These are phyloP conservation scores for Saturnispora halmiae DNA, from an alignment of 805 yeast genomes.

Conservation along the genomic window DNA sequence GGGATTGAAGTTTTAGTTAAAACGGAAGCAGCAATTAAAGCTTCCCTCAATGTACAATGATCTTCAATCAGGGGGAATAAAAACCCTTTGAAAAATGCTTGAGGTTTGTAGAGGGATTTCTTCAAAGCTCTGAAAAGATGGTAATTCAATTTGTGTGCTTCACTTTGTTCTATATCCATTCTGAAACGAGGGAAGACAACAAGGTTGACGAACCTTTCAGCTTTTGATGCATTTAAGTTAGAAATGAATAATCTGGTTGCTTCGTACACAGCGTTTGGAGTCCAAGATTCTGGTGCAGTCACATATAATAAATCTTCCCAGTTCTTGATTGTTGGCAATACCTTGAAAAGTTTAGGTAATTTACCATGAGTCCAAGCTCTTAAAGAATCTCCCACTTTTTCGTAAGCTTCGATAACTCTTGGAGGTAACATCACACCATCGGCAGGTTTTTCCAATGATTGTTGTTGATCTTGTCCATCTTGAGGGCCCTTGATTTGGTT, in stretches of 20 bases:
- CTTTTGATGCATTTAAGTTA: conserved; percentile 76
- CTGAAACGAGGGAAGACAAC: conserved; percentile 68
- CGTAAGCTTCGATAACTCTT: conserved; percentile 90
- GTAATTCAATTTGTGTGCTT: conserved; percentile 74
- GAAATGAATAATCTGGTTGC: conserved; percentile 93
- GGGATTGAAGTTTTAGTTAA: conserved; percentile 86
- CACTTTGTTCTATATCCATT: conserved; percentile 59
- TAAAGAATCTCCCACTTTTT: conserved; percentile 80
- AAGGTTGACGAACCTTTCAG: conserved; percentile 68
- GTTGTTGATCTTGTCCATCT: conserved; percentile 19
- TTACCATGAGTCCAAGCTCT: conserved; percentile 92
- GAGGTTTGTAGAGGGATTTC: conserved; percentile 91
- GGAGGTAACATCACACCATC: conserved; percentile 89
- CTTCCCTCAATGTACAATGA: conserved; percentile 89
- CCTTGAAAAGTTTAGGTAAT: conserved; percentile 92
- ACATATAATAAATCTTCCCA: conserved; percentile 95
- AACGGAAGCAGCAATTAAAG: conserved; percentile 89
- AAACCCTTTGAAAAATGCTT: conserved; percentile 95
- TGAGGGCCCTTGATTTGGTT: conserved; percentile 28
- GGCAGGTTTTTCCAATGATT: conserved; percentile 31
- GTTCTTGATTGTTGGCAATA: conserved; percentile 81
- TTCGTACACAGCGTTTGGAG: conserved; percentile 89
- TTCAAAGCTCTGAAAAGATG: conserved; percentile 88
- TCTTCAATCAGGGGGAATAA: conserved; percentile 81
- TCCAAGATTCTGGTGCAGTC: conserved; percentile 89